Conservation (phyloP, 2,329 filamentous ascomycete genomes). For the Cucurbitaria berberidis region DNA sequence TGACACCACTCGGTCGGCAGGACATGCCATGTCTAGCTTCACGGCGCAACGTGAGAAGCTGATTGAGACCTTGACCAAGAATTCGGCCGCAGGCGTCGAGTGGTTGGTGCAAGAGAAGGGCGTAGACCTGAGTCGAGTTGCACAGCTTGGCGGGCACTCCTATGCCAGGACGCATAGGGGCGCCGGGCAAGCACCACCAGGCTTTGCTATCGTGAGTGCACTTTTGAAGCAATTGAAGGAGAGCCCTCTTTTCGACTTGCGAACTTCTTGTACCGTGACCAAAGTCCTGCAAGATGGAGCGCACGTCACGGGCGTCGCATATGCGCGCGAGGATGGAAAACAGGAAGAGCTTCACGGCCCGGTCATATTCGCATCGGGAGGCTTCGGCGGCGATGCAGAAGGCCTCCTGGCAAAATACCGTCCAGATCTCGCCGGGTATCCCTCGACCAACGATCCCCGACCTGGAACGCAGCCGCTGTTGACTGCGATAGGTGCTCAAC, state of each 20-base stretch:
- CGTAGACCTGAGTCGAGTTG: slow-evolving; percentile 65
- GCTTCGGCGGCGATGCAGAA: slow-evolving; percentile 67
- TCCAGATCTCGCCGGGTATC: slow-evolving; percentile 64
- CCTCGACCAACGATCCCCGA: slow-evolving; percentile 67
- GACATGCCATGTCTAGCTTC: slow-evolving; percentile 45
- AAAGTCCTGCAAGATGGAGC: slow-evolving; percentile 51
- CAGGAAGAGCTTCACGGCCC: slow-evolving; percentile 56
- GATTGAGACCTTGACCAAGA: slow-evolving; percentile 56
- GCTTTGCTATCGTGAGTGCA: slow-evolving; percentile 63
- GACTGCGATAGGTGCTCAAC: slow-evolving; percentile 47
- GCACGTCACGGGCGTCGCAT: slow-evolving; percentile 61
- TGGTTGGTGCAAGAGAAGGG: slow-evolving; percentile 65
- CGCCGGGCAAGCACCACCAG: slow-evolving; percentile 62
- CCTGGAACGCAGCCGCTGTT: slow-evolving; percentile 60
- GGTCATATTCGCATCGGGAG: slow-evolving; percentile 66
- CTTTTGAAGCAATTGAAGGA: slow-evolving; percentile 60
- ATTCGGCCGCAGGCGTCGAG: slow-evolving; percentile 58
- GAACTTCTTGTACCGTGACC: slow-evolving; percentile 61
- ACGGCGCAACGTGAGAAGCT: slow-evolving; percentile 50
- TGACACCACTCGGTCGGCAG: slow-evolving; percentile 66
- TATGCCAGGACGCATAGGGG: slow-evolving; percentile 64
- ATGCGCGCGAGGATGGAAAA: slow-evolving; percentile 43
- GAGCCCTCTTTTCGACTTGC: slow-evolving; percentile 59
- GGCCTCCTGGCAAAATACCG: slow-evolving; percentile 64
- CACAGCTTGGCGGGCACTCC: slow-evolving; percentile 66